Evolutionary conservation across 208 protist genomes (phyloP).

Genomic region (Trichomonas vaginalis): DNA sequence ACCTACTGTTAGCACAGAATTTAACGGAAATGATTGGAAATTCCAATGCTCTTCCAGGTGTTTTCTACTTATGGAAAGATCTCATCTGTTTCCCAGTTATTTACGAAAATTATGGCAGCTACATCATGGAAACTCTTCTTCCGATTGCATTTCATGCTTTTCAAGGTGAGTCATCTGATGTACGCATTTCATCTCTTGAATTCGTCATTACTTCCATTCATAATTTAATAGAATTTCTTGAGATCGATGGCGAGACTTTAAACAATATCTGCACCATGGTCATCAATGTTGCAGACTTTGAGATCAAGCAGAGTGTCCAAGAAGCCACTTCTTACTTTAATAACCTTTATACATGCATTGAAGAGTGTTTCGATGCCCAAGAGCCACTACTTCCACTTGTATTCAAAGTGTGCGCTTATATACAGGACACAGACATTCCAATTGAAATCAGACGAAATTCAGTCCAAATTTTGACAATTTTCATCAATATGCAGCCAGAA

Average conservation of each 20-base stretch:
- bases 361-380: not conserved
- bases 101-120: not conserved
- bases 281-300: not conserved
- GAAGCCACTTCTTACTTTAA: not conserved
- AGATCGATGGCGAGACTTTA: not conserved
- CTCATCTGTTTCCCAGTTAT: not conserved
- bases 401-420: not conserved
- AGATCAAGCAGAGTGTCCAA: not conserved
- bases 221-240: not conserved
- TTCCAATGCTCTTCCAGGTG: not conserved
- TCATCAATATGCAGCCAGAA: not conserved
- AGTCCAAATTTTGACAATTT: not conserved
- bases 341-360: not conserved
- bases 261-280: not conserved
- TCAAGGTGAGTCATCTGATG: not conserved
- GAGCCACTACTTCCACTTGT: not conserved
- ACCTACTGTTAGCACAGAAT: not conserved
- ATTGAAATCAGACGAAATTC: not conserved
- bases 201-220: not conserved
- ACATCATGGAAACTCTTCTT: not conserved
- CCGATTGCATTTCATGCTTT: not conserved
- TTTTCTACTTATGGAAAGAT: not conserved
- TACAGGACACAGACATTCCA: not conserved
- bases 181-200: not conserved
- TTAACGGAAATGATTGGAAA: not conserved